Percentiles rank a stretch among this genome's conserved stretches.
Evolutionary conservation across 306 rosid genomes (phyloP).

Genomic region (Quercus wislizeni): DNA sequence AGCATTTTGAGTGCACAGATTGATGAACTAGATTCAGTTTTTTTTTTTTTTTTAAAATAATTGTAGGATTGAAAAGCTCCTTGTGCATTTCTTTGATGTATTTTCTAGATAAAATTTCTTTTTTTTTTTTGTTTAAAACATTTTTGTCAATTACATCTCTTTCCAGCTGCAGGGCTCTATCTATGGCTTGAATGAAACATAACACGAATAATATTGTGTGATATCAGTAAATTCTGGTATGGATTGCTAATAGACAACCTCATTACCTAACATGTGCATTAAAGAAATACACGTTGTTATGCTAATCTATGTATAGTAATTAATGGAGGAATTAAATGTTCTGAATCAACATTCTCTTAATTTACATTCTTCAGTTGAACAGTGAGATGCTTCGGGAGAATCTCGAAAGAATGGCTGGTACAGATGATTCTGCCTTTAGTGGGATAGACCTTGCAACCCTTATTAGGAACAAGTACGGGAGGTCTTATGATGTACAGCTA

Average conservation of each 20-base stretch:
- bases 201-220: neutral
- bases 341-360: constrained; percentile 2
- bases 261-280: too few species aligned
- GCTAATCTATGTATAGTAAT: neutral
- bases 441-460: constrained; percentile 96
- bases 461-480: constrained; percentile 89
- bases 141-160: neutral
- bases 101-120: neutral
- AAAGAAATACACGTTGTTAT: neutral
- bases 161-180: neutral
- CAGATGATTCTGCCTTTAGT: constrained; percentile 79
- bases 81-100: neutral
- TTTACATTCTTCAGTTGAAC: constrained; percentile 43
- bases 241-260: too few species aligned
- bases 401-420: constrained; percentile 82
- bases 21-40: neutral
- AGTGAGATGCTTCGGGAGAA: constrained; percentile 61
- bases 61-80: neutral
- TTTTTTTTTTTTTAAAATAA: neutral
- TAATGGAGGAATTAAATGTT: neutral
- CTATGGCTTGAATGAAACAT: neutral
- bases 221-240: neutral
- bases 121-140: neutral
- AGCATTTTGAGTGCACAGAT: neutral
- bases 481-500: constrained; percentile 87